phyloP scores from a whole-genome alignment of 257 asterid species.

The Plantago elongata region DNA sequence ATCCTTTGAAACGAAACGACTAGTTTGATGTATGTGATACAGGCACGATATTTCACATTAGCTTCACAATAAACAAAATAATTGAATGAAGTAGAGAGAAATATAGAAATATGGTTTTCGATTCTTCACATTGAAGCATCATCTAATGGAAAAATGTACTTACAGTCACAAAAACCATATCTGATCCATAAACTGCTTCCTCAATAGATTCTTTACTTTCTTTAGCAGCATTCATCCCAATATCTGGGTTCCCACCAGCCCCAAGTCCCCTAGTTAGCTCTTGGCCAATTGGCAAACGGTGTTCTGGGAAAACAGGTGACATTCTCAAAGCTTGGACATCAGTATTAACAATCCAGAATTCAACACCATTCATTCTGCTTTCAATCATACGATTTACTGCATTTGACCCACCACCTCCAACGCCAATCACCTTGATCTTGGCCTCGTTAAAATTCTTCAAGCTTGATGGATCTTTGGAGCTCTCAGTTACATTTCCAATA shows the following conservation, averaged over 20 bases:
- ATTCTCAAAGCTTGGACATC: conserved; percentile 88
- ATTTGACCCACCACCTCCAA: conserved; percentile 98
- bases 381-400: conserved; percentile 98
- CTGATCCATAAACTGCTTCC: conserved; percentile 64
- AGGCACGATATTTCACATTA: background rate
- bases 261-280: conserved; percentile 96
- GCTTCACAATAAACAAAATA: background rate
- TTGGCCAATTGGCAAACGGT: conserved; percentile 84
- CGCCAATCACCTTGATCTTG: conserved; percentile 89
- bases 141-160: conserved; percentile 19
- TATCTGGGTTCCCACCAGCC: conserved; percentile 96
- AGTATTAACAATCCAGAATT: conserved; percentile 94
- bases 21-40: too few relatives aligned
- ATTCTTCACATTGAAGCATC: background rate
- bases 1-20: too few relatives aligned
- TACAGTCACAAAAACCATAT: conserved; percentile 61
- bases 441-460: conserved; percentile 64
- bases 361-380: conserved; percentile 87
- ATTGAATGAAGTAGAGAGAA: conserved; percentile 1
- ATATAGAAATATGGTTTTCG: background rate
- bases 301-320: conserved; percentile 67
- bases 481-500: conserved; percentile 49
- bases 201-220: conserved; percentile 82
- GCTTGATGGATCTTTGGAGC: conserved; percentile 38
- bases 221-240: conserved; percentile 87